Evolutionary conservation across 2,329 filamentous ascomycete genomes (phyloP).

Genomic region (Penicillium sp.): DNA sequence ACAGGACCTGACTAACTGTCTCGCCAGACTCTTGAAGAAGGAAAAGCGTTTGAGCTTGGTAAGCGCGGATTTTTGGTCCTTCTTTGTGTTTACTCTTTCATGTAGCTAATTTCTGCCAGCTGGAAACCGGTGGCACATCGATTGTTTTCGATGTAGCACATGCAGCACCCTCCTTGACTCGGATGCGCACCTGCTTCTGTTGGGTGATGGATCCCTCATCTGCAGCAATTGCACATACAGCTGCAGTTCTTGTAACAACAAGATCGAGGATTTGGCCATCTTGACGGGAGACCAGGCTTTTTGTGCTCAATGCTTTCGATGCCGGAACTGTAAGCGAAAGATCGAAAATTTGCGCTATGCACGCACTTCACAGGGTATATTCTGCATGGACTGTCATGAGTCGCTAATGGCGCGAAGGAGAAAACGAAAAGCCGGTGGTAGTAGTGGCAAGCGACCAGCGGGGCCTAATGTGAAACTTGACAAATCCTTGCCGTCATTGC

Average conservation of each 20-base stretch:
- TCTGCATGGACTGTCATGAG: constrained; percentile 99
- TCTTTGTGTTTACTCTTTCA: not conserved
- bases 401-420: constrained; percentile 88
- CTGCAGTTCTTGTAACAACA: constrained; percentile 93
- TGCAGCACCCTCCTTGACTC: constrained; percentile 96
- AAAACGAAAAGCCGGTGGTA: constrained; percentile 73
- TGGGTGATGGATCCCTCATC: constrained; percentile 95
- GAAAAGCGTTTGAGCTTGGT: constrained; percentile 98
- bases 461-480: constrained; percentile 67
- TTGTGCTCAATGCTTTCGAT: constrained; percentile 94
- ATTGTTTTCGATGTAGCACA: constrained; percentile 97
- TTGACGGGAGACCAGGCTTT: constrained; percentile 97
- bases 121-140: constrained; percentile 96
- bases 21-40: constrained; percentile 87
- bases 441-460: constrained; percentile 30
- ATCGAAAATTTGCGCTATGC: constrained; percentile 98
- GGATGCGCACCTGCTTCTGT: constrained; percentile 92
- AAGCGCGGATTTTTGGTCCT: constrained; percentile 30
- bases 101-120: constrained; percentile 55
- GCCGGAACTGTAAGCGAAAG: constrained; percentile 96
- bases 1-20: constrained; percentile 13
- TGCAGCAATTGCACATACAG: constrained; percentile 99
- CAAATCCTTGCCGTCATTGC: constrained; percentile 89
- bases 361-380: constrained; percentile 95
- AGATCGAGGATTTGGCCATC: constrained; percentile 97